Evolutionary conservation across 108 stramenopile species (phyloP).

Genomic region (Cyclotella sp.): DNA sequence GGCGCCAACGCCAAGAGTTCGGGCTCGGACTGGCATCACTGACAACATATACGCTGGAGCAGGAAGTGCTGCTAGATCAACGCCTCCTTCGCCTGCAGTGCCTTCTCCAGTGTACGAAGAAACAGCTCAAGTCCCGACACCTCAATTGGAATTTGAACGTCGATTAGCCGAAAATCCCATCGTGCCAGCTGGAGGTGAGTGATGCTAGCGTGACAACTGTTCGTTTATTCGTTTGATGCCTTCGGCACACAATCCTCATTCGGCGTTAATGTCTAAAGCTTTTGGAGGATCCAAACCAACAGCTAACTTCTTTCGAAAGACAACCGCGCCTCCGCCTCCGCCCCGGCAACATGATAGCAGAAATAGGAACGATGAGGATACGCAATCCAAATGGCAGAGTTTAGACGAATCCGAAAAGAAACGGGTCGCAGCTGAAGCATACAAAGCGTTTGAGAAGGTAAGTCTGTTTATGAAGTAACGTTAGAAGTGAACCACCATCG

Average conservation of each 20-base stretch:
- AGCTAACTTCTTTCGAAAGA: constrained; percentile 41
- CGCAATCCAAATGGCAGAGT: constrained; percentile 50
- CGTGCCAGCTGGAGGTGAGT: constrained; percentile 28
- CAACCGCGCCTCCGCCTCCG: constrained; percentile 10
- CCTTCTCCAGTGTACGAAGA: constrained; percentile 12
- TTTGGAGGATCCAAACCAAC: constrained; percentile 53
- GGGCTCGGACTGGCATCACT: constrained; percentile 14
- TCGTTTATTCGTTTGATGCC: not conserved
- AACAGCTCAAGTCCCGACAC: constrained; percentile 33
- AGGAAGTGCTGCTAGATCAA: constrained; percentile 28
- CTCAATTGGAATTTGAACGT: constrained; percentile 38
- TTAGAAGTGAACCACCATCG: too few relatives aligned
- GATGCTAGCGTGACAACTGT: not conserved
- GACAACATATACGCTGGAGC: constrained; percentile 41
- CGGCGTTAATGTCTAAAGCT: constrained; percentile 1
- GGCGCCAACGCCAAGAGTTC: constrained; percentile 15
- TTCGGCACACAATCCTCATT: not conserved
- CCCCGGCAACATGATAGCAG: not conserved
- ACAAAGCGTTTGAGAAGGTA: constrained; percentile 52
- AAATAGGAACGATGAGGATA: constrained; percentile 19
- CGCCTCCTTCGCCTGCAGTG: constrained; percentile 9
- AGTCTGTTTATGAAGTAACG: not conserved
- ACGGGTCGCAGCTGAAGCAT: constrained; percentile 50
- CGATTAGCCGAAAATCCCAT: constrained; percentile 38
- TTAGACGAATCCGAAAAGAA: constrained; percentile 53